Evolutionary conservation across 225 moss, liverwort and hornwort genomes (phyloP).

Genomic region (Marchantia paleacea): DNA sequence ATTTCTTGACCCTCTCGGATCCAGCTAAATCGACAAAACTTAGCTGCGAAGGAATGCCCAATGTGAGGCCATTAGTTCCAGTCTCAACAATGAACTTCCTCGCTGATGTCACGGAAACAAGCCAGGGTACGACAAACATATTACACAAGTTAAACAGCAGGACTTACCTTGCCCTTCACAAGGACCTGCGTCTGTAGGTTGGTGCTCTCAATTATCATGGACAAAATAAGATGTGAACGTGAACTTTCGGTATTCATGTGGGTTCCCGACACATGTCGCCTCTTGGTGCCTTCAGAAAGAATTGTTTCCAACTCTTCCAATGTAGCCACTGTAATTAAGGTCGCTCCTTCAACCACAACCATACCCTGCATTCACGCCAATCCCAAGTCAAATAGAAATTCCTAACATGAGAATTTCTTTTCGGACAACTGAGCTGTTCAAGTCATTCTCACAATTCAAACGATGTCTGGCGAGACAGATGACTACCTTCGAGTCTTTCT

Average conservation of each 20-base stretch:
- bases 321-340: slow-evolving; percentile 61
- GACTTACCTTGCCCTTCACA: slow-evolving; percentile 80
- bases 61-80: too few species aligned
- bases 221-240: slow-evolving; percentile 83
- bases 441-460: neutral
- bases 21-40: slow-evolving; percentile 95
- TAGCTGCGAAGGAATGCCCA: slow-evolving; percentile 48
- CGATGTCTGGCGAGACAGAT: neutral
- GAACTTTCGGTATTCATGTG: slow-evolving; percentile 96
- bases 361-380: slow-evolving; percentile 56
- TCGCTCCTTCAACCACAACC: slow-evolving; percentile 91
- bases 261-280: slow-evolving; percentile 85
- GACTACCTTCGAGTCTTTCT: slow-evolving; percentile 80
- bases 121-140: neutral
- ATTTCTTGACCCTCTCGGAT: slow-evolving; percentile 90
- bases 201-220: slow-evolving; percentile 82
- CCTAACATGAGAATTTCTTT: too few species aligned
- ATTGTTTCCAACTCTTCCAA: slow-evolving; percentile 74
- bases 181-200: slow-evolving; percentile 91
- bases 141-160: neutral
- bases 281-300: slow-evolving; percentile 72
- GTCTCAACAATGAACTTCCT: neutral
- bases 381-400: neutral
- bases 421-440: neutral
- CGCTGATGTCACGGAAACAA: neutral